Base-by-base conservation (phyloP, 768 basidiomycete species). In the Amanita subjunquillea region DNA sequence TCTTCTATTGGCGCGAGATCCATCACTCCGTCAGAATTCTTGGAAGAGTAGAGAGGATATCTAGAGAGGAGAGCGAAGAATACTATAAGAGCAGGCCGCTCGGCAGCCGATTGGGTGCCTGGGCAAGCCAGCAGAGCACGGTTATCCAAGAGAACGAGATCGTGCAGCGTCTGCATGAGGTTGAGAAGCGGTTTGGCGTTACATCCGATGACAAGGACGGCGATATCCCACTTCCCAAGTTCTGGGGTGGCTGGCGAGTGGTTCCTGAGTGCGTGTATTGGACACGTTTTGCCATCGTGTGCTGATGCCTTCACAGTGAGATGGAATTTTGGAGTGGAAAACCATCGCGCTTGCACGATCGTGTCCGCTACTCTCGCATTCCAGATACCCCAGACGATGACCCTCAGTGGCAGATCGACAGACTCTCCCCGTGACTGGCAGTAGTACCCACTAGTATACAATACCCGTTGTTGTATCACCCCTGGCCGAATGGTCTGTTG, bases 321-420 rank as follows among this genome's bases (percentile, higher is more conserved):
- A 75, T 98, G 48, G 95, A 98, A 63, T 97, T 97, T 65, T 97
- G 95, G 95, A 76, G 79, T n/a, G 95, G 95, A 29, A 87, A 92
- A 60, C 90, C 91, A n/a, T 94, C 91, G 23, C 79, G 95, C 37
- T 71, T 97, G 47, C 94, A 97, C 59, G 93, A 97, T 65, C 83
- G 94, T 41, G 79, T 95, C 55, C 80, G 80, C 23, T 92, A 91
- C 65, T 69, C 79, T 47, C 80, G 80, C n/a, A 63, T 68, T 17
- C 71, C 73, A 46, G 73, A 68, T 34, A 69, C 75, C 13, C 56
- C 72, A 0, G 75, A 77, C 10, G 77, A 76, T 41, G 63, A 70
- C 22, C 72, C 79, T 10, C 66, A 65, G 57, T 96, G 93, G 93
- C 80, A 71, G 62, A 79, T 92, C 48, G 83, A 92, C 49, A 72